phyloP scores from a whole-genome alignment of 176 grass and related monocot genomes.

The Alopecurus myosuroides region DNA sequence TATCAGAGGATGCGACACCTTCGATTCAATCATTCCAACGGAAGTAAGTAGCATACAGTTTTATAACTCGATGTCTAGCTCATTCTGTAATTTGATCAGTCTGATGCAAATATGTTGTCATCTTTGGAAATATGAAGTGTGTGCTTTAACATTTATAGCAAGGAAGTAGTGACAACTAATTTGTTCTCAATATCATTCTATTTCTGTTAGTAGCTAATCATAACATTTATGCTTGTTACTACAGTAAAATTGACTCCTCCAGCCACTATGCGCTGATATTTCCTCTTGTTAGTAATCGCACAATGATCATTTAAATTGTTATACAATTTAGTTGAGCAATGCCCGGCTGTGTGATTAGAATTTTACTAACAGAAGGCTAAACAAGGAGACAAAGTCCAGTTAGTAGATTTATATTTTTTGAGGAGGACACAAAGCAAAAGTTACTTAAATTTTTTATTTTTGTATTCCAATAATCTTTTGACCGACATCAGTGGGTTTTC shows the following conservation, averaged over 20 bases:
- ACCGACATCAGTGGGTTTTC: neutral
- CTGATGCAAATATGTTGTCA: neutral
- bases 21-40: conserved; percentile 31
- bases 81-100: neutral
- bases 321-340: neutral
- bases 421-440: neutral
- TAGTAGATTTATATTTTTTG: neutral
- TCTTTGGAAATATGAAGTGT: too few species aligned
- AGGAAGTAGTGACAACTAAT: neutral
- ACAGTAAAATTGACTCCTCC: neutral
- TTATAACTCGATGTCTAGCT: neutral
- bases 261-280: neutral
- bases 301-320: neutral
- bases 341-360: neutral
- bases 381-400: neutral
- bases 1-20: conserved; percentile 47
- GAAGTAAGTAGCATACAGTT: conserved; percentile 36
- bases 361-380: neutral
- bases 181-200: neutral
- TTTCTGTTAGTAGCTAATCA: neutral
- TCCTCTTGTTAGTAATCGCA: neutral
- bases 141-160: neutral
- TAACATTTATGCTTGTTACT: neutral
- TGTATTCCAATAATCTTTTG: neutral
- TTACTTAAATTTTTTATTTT: neutral